phyloP scores from a whole-genome alignment of 495 filamentous ascomycete species.

The Xylaria venustula region DNA sequence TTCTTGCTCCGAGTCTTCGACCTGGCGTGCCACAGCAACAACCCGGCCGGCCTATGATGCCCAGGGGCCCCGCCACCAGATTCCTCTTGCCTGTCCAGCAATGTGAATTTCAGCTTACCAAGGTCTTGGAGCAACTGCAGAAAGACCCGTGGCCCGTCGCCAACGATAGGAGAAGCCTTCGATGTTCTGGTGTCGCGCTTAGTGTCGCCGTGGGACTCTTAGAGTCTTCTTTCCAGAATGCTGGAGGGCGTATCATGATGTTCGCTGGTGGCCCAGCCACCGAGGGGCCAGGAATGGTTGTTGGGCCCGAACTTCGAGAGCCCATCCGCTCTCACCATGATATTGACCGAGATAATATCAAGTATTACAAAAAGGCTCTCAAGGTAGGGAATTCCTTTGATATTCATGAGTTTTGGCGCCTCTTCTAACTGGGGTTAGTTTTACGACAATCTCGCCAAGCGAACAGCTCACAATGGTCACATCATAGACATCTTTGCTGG shows the following conservation, averaged over 20 bases:
- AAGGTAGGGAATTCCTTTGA: slow-evolving; percentile 59
- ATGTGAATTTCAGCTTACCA: slow-evolving; percentile 97
- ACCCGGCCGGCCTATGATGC: slow-evolving; percentile 64
- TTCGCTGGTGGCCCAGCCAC: slow-evolving; percentile 95
- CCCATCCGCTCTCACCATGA: slow-evolving; percentile 98
- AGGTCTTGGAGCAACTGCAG: slow-evolving; percentile 92
- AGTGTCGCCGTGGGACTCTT: slow-evolving; percentile 92
- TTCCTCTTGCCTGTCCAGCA: slow-evolving; percentile 95
- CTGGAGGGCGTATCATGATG: slow-evolving; percentile 93
- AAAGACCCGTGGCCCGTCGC: slow-evolving; percentile 98
- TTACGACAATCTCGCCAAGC: slow-evolving; percentile 95
- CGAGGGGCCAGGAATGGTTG: slow-evolving; percentile 94
- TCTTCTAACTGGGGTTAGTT: slow-evolving; percentile 60
- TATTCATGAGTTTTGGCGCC: slow-evolving; percentile 1
- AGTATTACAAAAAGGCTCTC: slow-evolving; percentile 98
- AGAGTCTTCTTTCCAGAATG: slow-evolving; percentile 92
- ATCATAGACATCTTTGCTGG: slow-evolving; percentile 98
- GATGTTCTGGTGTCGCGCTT: slow-evolving; percentile 94
- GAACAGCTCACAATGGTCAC: slow-evolving; percentile 94
- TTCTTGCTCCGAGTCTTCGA: slow-evolving; percentile 65
- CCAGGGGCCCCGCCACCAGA: slow-evolving; percentile 77
- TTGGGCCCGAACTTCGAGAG: slow-evolving; percentile 94
- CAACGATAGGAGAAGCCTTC: slow-evolving; percentile 85
- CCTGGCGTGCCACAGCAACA: slow-evolving; percentile 75
- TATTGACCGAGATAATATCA: slow-evolving; percentile 98